Evolutionary conservation across 2,329 filamentous ascomycete species (phyloP), one percentile per base, ranked within the genome.

Genomic region (Fusarium marasasianum): DNA sequence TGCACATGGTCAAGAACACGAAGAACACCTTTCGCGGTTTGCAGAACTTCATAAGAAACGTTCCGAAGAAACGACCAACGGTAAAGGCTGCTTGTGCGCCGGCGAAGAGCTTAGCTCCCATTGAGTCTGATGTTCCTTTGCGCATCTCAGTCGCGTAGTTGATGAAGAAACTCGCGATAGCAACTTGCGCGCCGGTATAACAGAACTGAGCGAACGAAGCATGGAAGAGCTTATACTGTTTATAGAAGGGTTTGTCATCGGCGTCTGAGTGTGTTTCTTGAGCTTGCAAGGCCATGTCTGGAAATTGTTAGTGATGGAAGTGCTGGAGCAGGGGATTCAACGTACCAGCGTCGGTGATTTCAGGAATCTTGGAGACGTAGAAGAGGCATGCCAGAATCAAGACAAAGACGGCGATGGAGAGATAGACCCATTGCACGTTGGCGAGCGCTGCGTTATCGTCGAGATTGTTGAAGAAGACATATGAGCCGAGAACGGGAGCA

Each of bases 391-490:
- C 92, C 6, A 95, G 86, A 5, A 90, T 77, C 73, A 90, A 90
- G 38, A 94, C 93, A 71, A 94, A 94, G 78, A 88, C 84, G 8
- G 91, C 92, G 68, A 95, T 93, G 53, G 90, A 89, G 8, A 94
- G 87, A 75, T 95, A 95, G 1, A 94, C 91, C 90, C 91, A 95
- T 81, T 95, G 92, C 4, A 95, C 93, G 63, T 91, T 91, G 73
- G 86, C 86, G 6, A 94, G 84, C 2, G 90, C 89, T 7, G 82
- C 81, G 15, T 88, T 84, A 60, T 89, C 87, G 63, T 87, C 85
- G 54, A 89, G 88, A 63, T 87, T 88, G 64, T 87, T 88, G 83
- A 95, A 95, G 82, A 95, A 93, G 64, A 92, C 91, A 68, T 91
- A 91, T 4, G 91, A 92, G 48, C 91, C 93, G 14, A 95, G 85